Evolutionary conservation across 257 asterid genomes (phyloP), one percentile per base, ranked within the genome.

Genomic region (Petunia secreta): DNA sequence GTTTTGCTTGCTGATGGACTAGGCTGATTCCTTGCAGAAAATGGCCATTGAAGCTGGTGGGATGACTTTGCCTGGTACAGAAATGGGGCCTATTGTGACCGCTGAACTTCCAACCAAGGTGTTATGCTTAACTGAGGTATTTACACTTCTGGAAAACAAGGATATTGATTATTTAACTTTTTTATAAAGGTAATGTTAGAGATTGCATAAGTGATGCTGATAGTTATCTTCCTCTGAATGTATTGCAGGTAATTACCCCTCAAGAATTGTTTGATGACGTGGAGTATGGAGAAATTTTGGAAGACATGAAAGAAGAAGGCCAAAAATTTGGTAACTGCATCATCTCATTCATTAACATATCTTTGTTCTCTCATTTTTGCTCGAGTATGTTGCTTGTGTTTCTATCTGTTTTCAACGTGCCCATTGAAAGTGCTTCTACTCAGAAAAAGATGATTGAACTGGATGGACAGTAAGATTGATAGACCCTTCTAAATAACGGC

Each of bases 251-350:
- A 44, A 87, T 91, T 84, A 83, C 89, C 75, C 77, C 79, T 76
- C 91, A 87, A 40, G 96, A 91, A 80, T 75, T 91, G 85, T 86
- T 80, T 88, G 86, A 91, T 79, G 92, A 91, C 25, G 90, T 83
- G 53, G 92, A 88, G 75, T 91, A 89, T 77, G 89, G 82, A 75
- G 96, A 91, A 82, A 91, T 91, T 83, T 84, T 91, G 64, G 91
- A 87, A 86, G 96, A 91, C 77, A 88, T 91, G 93, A 89, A 82
- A 81, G 91, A 86, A 75, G 93, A 88, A 84, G 87, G 96, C 87
- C 83, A 82, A 81, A 91, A 91, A 84, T 91, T 89, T 83, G 96
- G 96, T 91, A 88, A 52, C 73, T 81, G 54, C 63, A 11, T 16
- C 80, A 46, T 54, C 54, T 48, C 11, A 2, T 48, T 69, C 77